Evolutionary conservation across 352 stramenopile species (phyloP), one percentile per base, ranked within the genome.

Genomic region (Peronospora farinosa): DNA sequence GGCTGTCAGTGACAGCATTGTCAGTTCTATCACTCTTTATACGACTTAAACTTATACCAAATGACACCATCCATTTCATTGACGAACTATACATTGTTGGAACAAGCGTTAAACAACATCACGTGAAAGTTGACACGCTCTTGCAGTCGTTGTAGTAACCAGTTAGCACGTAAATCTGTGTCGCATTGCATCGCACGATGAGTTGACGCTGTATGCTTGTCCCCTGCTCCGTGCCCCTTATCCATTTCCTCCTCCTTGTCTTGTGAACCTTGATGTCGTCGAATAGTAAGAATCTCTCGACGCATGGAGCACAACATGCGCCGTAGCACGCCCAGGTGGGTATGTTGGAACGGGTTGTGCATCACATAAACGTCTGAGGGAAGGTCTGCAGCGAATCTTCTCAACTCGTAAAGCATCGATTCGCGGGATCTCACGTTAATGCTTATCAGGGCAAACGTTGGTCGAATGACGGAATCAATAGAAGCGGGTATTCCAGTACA

Each of bases 81-180:
- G 28, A 19, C 21, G 2, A 46, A 35, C 28, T 47, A 38, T 5
- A 10, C n/a, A 37, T 23, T 35, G 15, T 11, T 21, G 23, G 11
- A 17, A 17, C 17, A 5, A 8, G 38, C 23, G 47, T 65, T 49
- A 52, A 71, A 69, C 72, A 83, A 50, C 19, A 72, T 70, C 5
- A 53, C 57, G 30, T 83, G 72, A 32, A 70, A 76, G 38, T 83
- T 73, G 7, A 63, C 54, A 40, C 69, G 72, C 41, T 64, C 56
- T 28, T 78, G 61, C 10, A 83, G 55, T 42, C 1, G 16, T 7
- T 65, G 54, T 9, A 78, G 56, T 23, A 76, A 48, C 16, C 23
- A 40, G 16, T 51, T 53, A 1, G 48, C 43, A 17, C 63, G 61
- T 11, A 78, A 50, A 12, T 65, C 58, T 7, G 64, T 78, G 10